phyloP scores from a whole-genome alignment of 2,329 filamentous ascomycete species.

The Colletotrichum tanaceti region DNA sequence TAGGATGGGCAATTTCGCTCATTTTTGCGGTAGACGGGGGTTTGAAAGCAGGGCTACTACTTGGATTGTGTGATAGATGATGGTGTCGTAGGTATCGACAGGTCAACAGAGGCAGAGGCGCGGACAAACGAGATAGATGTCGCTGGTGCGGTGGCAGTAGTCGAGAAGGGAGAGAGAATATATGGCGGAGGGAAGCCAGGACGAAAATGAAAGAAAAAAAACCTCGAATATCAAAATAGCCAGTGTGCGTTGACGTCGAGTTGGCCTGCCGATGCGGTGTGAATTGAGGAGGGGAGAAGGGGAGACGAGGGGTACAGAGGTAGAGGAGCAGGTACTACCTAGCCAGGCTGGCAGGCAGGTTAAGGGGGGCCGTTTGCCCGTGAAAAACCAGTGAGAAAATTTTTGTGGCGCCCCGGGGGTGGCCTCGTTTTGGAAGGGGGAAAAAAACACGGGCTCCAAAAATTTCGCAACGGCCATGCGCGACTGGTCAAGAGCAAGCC shows the following conservation, averaged over 20 bases:
- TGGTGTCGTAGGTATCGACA: conserved; percentile 27
- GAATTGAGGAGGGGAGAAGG: conserved; percentile 1
- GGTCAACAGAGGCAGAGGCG: conserved; percentile 30
- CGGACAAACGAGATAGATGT: conserved; percentile 11
- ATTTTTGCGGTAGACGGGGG: conserved; percentile 51
- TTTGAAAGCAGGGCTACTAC: conserved; percentile 23
- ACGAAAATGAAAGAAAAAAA: background rate
- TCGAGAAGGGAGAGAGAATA: conserved; percentile 22
- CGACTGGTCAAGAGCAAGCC: background rate
- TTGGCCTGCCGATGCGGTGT: conserved; percentile 15
- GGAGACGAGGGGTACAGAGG: background rate
- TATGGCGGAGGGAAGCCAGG: conserved; percentile 35
- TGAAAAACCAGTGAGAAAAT: conserved; percentile 23
- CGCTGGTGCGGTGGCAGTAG: conserved; percentile 23
- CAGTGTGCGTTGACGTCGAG: conserved; percentile 13
- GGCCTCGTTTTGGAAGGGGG: conserved; percentile 40
- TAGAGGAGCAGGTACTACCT: too few species aligned
- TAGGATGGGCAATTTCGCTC: conserved; percentile 67
- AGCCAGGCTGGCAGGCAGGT: background rate
- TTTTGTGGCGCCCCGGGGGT: conserved; percentile 39
- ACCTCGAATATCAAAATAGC: background rate
- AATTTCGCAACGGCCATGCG: background rate
- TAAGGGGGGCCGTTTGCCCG: conserved; percentile 4
- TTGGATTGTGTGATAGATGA: background rate
- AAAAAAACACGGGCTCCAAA: background rate